phyloP scores from a whole-genome alignment of 495 filamentous ascomycete genomes.

The Tuber calosporum region DNA sequence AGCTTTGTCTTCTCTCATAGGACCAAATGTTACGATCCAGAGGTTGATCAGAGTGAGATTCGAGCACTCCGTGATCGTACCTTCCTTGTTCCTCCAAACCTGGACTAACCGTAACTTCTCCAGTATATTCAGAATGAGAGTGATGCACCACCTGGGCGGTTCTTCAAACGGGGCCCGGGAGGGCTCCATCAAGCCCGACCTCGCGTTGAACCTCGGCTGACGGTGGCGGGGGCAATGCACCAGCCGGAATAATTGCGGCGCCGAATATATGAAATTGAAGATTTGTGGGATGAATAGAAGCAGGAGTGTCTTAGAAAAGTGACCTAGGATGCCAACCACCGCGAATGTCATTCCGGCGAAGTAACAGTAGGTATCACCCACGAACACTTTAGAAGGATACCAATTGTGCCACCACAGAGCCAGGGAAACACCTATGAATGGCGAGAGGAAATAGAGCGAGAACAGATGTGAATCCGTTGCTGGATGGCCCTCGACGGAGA shows the following conservation, averaged over 20 bases:
- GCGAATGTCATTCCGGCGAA: conserved; percentile 99
- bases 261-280: conserved; percentile 91
- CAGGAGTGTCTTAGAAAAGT: conserved; percentile 95
- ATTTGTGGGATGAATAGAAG: conserved; percentile 88
- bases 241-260: conserved; percentile 79
- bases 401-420: conserved; percentile 88
- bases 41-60: conserved; percentile 92
- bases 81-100: conserved; percentile 52
- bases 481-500: conserved; percentile 78
- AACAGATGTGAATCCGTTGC: conserved; percentile 94
- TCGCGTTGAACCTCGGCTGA: conserved; percentile 75
- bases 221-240: conserved; percentile 90
- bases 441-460: conserved; percentile 86
- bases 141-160: conserved; percentile 61
- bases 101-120: conserved; percentile 59
- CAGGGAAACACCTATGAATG: conserved; percentile 83
- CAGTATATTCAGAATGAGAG: conserved; percentile 55
- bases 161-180: conserved; percentile 70
- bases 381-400: conserved; percentile 92
- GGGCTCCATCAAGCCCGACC: conserved; percentile 74
- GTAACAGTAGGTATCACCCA: conserved; percentile 98
- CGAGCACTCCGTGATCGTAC: conserved; percentile 67
- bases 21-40: conserved; percentile 93
- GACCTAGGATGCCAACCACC: conserved; percentile 88
- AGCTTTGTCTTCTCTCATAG: conserved; percentile 77